Percentiles rank a stretch among this genome's conserved stretches.
Conservation (phyloP, 2,329 filamentous ascomycete genomes). For the Gnomoniopsis smithogilvyi region DNA sequence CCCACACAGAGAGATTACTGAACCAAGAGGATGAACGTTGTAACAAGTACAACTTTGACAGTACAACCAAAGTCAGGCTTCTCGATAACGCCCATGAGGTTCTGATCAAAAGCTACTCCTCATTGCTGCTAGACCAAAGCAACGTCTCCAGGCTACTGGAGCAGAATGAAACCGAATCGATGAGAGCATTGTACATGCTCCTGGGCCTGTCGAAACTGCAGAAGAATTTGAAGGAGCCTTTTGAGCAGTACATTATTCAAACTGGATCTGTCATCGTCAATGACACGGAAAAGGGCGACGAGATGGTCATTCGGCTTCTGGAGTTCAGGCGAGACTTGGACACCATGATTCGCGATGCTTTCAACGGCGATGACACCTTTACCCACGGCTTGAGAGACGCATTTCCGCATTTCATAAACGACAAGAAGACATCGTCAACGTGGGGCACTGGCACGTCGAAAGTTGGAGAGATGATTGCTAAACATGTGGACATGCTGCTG, state of each 20-base stretch:
- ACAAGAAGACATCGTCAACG: constrained; percentile 67
- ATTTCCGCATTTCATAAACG: constrained; percentile 91
- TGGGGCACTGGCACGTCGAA: constrained; percentile 86
- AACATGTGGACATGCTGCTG: constrained; percentile 88
- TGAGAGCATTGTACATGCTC: constrained; percentile 75
- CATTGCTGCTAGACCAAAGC: constrained; percentile 61
- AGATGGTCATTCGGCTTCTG: constrained; percentile 83
- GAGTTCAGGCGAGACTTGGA: constrained; percentile 79
- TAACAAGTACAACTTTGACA: constrained; percentile 77
- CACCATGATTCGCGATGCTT: constrained; percentile 71
- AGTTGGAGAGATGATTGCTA: constrained; percentile 97
- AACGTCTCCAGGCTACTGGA: constrained; percentile 73
- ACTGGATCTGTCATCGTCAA: constrained; percentile 76
- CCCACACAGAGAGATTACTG: constrained; percentile 66
- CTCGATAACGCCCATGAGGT: constrained; percentile 70
- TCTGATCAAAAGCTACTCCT: constrained; percentile 66
- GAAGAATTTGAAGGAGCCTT: constrained; percentile 66
- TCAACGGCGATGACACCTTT: constrained; percentile 73
- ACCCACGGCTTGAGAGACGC: constrained; percentile 77
- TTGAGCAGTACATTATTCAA: constrained; percentile 73
- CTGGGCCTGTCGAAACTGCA: constrained; percentile 71
- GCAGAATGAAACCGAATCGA: constrained; percentile 63
- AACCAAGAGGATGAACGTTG: constrained; percentile 71
- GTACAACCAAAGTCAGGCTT: constrained; percentile 74
- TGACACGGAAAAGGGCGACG: constrained; percentile 71